phyloP scores from a whole-genome alignment of 768 basidiomycete species.

The Amanita rubescens region DNA sequence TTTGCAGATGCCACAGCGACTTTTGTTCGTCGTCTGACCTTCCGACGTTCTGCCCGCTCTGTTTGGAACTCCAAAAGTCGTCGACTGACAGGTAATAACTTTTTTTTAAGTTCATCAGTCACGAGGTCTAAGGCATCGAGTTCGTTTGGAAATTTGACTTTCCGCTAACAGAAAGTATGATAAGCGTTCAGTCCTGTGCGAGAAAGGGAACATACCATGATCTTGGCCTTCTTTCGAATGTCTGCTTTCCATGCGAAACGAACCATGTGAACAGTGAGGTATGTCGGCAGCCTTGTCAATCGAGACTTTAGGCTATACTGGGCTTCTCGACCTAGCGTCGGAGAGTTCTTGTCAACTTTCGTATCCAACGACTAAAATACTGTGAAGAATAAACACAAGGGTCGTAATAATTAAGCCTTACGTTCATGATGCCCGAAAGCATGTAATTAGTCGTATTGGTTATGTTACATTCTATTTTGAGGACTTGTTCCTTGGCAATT shows the following conservation, averaged over 20 bases:
- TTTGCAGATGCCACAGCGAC: conserved; percentile 20
- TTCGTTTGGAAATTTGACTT: conserved; percentile 89
- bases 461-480: conserved; percentile 94
- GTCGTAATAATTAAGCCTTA: conserved; percentile 20
- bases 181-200: background rate
- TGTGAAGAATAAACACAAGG: background rate
- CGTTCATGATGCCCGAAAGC: conserved; percentile 77
- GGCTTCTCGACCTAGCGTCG: conserved; percentile 73
- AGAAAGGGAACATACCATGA: conserved; percentile 57
- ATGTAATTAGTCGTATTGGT: conserved; percentile 81
- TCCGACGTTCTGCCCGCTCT: conserved; percentile 75
- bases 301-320: conserved; percentile 76
- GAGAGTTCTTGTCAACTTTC: conserved; percentile 79
- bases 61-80: conserved; percentile 76
- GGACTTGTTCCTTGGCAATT: conserved; percentile 58
- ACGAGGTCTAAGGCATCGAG: conserved; percentile 80
- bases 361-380: conserved; percentile 74
- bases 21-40: conserved; percentile 74
- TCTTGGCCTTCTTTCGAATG: conserved; percentile 89
- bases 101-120: conserved; percentile 70
- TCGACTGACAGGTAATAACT: conserved; percentile 62
- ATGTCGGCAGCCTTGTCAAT: conserved; percentile 75
- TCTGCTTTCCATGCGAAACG: conserved; percentile 94
- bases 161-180: conserved; percentile 40
- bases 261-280: conserved; percentile 89